Evolutionary conservation across 2,329 filamentous ascomycete genomes (phyloP).

Genomic region (Magnaporthiopsis rhizophila): DNA sequence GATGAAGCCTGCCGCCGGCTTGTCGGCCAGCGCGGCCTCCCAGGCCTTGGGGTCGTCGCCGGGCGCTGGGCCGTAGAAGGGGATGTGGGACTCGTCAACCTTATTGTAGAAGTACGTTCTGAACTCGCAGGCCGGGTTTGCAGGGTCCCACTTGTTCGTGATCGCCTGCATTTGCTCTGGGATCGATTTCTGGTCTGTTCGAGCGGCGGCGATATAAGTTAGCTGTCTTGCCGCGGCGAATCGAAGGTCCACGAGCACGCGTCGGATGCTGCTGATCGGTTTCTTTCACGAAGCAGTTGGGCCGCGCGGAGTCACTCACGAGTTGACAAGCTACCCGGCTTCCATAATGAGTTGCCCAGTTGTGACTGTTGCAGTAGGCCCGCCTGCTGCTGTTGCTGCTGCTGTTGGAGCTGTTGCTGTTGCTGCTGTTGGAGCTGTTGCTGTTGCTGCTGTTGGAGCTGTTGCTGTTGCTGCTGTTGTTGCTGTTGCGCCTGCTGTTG

Average conservation of each 20-base stretch:
- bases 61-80: slow-evolving; percentile 63
- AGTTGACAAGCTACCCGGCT: slow-evolving; percentile 40
- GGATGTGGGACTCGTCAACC: slow-evolving; percentile 65
- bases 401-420: slow-evolving; percentile 21
- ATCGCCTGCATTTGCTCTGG: slow-evolving; percentile 66
- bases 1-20: slow-evolving; percentile 68
- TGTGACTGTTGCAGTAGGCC: slow-evolving; percentile 27
- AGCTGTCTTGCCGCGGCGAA: neutral
- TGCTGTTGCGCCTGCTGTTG: slow-evolving; percentile 9
- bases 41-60: slow-evolving; percentile 70
- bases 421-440: slow-evolving; percentile 10
- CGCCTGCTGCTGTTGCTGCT: slow-evolving; percentile 27
- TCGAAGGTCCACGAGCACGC: neutral
- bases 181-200: slow-evolving; percentile 60
- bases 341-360: slow-evolving; percentile 42
- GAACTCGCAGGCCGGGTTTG: slow-evolving; percentile 61
- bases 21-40: slow-evolving; percentile 76
- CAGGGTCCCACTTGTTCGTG: slow-evolving; percentile 65
- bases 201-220: neutral
- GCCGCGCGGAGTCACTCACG: slow-evolving; percentile 24
- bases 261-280: neutral
- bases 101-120: slow-evolving; percentile 85
- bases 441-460: slow-evolving; percentile 15
- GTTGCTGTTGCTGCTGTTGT: slow-evolving; percentile 14
- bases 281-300: no score